phyloP scores from a whole-genome alignment of 2,329 filamentous ascomycete genomes.

The Phyllosticta paracitricarpa region DNA sequence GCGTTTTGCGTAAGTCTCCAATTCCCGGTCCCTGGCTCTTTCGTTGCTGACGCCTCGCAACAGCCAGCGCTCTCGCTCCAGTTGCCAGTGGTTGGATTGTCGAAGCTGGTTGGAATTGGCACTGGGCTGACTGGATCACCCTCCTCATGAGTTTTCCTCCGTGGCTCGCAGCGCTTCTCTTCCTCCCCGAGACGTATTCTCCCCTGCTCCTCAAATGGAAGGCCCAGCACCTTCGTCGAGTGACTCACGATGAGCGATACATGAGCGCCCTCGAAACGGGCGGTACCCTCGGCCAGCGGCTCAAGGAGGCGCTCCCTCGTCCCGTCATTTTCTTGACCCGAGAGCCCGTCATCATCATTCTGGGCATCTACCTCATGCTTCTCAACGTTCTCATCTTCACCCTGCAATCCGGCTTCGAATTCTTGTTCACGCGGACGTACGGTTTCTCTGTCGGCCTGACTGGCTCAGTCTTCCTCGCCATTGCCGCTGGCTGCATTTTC shows the following conservation, averaged over 20 bases:
- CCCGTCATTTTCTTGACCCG: constrained; percentile 1
- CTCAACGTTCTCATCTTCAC: constrained; percentile 7
- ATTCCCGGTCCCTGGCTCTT: too few species aligned
- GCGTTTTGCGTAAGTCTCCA: constrained; percentile 7
- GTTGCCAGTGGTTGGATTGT: constrained; percentile 15
- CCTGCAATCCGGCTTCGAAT: constrained; percentile 8
- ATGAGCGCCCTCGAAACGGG: constrained; percentile 21
- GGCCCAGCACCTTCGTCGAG: constrained; percentile 18
- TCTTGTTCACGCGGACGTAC: constrained; percentile 29
- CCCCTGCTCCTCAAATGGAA: constrained; percentile 27
- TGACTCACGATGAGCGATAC: constrained; percentile 29
- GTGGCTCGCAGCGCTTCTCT: constrained; percentile 17
- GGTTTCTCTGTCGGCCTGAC: constrained; percentile 32
- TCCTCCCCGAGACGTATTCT: constrained; percentile 41
- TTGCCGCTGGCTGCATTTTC: constrained; percentile 33
- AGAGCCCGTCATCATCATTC: constrained; percentile 25
- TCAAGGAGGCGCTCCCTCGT: constrained; percentile 5
- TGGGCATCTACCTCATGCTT: constrained; percentile 9
- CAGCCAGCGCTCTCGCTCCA: constrained; percentile 14
- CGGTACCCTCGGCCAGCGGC: not conserved
- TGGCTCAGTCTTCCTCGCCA: constrained; percentile 36
- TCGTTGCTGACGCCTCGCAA: not conserved
- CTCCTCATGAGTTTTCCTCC: constrained; percentile 1
- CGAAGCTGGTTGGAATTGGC: constrained; percentile 15
- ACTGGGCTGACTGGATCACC: constrained; percentile 32